Conservation (phyloP, 1,284 basidiomycete genomes). For the Ganoderma meredithae region DNA sequence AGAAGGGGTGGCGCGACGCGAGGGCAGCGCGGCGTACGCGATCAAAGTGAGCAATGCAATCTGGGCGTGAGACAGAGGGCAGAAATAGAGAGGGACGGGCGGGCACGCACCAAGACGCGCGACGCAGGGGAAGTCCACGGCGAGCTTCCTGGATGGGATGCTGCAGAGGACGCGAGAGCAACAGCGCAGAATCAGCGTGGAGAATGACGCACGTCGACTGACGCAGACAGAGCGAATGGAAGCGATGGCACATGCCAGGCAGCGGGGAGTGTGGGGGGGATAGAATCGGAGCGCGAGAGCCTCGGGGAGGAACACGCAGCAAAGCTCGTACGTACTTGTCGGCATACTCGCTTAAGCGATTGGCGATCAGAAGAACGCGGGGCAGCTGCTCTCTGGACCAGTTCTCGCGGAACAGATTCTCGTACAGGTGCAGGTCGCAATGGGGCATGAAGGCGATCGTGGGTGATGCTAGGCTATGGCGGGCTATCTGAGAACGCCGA, state of each 20-base stretch:
- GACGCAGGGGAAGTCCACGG: constrained; percentile 45
- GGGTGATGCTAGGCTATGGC: constrained; percentile 44
- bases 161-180: constrained; percentile 34
- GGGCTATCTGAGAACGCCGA: constrained; percentile 39
- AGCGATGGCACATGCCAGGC: background rate
- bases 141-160: constrained; percentile 44
- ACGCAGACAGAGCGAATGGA: constrained; percentile 10
- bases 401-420: constrained; percentile 67
- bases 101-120: constrained; percentile 45
- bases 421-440: constrained; percentile 75
- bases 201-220: background rate
- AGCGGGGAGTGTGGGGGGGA: constrained; percentile 1
- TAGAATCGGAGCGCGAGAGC: constrained; percentile 18
- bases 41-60: background rate
- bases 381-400: constrained; percentile 53
- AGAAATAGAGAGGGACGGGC: constrained; percentile 7
- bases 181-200: constrained; percentile 13
- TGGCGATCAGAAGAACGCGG: constrained; percentile 53
- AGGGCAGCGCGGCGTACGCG: background rate
- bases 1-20: too few relatives aligned
- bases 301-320: constrained; percentile 20
- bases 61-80: constrained; percentile 7
- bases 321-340: constrained; percentile 52
- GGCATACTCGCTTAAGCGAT: constrained; percentile 54
- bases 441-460: constrained; percentile 82